phyloP scores from a whole-genome alignment of 306 rosid species.

The Cucumis hystrix region DNA sequence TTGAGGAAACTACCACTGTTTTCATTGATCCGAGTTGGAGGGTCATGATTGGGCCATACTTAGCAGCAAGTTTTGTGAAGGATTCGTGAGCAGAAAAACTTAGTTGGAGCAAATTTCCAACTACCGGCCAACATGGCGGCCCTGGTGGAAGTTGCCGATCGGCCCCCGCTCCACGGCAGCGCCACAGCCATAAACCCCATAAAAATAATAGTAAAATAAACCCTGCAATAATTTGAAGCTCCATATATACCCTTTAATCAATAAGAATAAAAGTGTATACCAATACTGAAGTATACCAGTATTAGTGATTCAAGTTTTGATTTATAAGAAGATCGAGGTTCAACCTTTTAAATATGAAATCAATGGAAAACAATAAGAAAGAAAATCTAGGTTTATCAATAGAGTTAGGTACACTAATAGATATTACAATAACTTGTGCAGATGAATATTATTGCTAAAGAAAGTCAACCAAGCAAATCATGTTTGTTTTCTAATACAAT shows the following conservation, averaged over 20 bases:
- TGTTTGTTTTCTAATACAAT: no score
- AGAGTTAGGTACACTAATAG: no score
- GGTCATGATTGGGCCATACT: conserved; percentile 72
- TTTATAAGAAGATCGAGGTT: no score
- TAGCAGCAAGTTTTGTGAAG: conserved; percentile 33
- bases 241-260: not conserved
- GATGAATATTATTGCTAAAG: no score
- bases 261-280: no score
- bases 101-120: conserved; percentile 57
- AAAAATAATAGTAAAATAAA: conserved; percentile 10
- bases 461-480: no score
- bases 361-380: no score
- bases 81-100: conserved; percentile 57
- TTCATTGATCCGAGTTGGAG: conserved; percentile 75
- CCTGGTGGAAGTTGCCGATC: conserved; percentile 65
- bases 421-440: no score
- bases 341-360: no score
- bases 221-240: not conserved
- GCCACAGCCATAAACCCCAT: conserved; percentile 21
- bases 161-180: not conserved
- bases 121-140: conserved; percentile 60
- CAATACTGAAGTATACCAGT: no score
- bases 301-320: no score
- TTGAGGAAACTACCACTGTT: conserved; percentile 61
- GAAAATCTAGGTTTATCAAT: no score